Base-by-base conservation (phyloP, 192 early-diverging fungal genomes). In the Backusella tarrabulga region DNA sequence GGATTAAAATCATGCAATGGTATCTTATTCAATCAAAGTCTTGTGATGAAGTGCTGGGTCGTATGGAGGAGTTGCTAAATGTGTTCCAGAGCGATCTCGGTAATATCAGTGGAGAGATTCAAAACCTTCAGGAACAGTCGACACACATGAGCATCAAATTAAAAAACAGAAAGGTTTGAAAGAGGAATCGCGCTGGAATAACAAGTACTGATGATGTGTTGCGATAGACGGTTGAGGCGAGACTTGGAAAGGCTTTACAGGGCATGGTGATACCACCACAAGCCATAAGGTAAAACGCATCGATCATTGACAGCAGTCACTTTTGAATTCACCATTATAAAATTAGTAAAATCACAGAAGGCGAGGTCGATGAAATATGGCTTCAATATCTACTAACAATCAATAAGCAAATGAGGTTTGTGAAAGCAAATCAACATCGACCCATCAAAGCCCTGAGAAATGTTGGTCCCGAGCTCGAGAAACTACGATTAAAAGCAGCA, bases 361-460 rank as follows among this genome's bases (percentile, higher is more conserved):
- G 92, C 15, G 96, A 98, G 56, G 91, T 98, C 56, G 95, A 98
- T 79, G 96, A 97, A 71, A 86, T 90, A 63, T 99, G 97, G 90
- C 76, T 97, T 26, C 85, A 89, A 35, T 93, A 94, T 66, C 76
- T 98, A 72, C 79, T 89, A 8, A 95, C 95, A n/a, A 87, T 99
- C 40, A 95, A 97, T 81, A 91, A 91, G 72, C 95, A 96, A 76
- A 95, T 98, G 84, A 81, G 90, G 9, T 97, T 92, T 78, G 90
- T 97, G 34, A 91, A 93, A 68, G 81, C 84, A 63, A 90, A 94
- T 74, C 93, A 95, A 81, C 88, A 91, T 17, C 85, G 89, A 63
- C 88, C 92, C 68, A 90, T 99, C 50, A 82, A 85, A 44, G 95
- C 94, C 4, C 83, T 97, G 38, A 91, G 92, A 71, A 94, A 97